Conservation (phyloP, 805 yeast species). For the Isabelozyma pseudorhagii region DNA sequence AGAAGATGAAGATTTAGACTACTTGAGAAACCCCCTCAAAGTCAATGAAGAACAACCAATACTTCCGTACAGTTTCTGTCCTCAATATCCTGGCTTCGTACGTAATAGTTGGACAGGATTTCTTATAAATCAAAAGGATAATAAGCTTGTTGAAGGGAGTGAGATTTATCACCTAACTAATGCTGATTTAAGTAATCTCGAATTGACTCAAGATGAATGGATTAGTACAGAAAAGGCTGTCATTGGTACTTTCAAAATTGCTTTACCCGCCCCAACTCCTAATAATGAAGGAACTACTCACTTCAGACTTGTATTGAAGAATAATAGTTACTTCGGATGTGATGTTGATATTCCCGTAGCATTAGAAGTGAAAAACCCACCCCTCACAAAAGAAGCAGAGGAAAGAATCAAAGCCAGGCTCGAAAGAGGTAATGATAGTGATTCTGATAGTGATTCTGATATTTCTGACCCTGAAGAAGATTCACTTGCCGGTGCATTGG, state of each 20-base stretch:
- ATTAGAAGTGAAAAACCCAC: constrained; percentile 62
- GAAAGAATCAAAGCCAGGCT: constrained; percentile 13
- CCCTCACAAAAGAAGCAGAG: constrained; percentile 16
- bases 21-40: constrained; percentile 67
- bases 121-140: constrained; percentile 71
- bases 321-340: constrained; percentile 75
- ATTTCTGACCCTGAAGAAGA: constrained; percentile 75
- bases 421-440: constrained; percentile 33
- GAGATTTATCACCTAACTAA: constrained; percentile 53
- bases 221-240: constrained; percentile 39
- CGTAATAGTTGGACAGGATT: constrained; percentile 63
- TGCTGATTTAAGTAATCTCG: constrained; percentile 54
- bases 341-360: constrained; percentile 71
- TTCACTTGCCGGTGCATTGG: constrained; percentile 71
- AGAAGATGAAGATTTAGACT: constrained; percentile 64
- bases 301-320: constrained; percentile 68
- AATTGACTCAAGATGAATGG: constrained; percentile 51
- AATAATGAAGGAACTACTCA: constrained; percentile 58
- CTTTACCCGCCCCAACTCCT: constrained; percentile 77
- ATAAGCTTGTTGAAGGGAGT: constrained; percentile 63
- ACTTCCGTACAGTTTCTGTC: constrained; percentile 65
- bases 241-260: constrained; percentile 74
- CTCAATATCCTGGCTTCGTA: constrained; percentile 65
- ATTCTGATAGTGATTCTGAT: constrained; percentile 47
- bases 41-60: constrained; percentile 66